Evolutionary conservation across 78 protist species (phyloP), one percentile per base, ranked within the genome.

Genomic region (Mastigamoeba balamuthi): DNA sequence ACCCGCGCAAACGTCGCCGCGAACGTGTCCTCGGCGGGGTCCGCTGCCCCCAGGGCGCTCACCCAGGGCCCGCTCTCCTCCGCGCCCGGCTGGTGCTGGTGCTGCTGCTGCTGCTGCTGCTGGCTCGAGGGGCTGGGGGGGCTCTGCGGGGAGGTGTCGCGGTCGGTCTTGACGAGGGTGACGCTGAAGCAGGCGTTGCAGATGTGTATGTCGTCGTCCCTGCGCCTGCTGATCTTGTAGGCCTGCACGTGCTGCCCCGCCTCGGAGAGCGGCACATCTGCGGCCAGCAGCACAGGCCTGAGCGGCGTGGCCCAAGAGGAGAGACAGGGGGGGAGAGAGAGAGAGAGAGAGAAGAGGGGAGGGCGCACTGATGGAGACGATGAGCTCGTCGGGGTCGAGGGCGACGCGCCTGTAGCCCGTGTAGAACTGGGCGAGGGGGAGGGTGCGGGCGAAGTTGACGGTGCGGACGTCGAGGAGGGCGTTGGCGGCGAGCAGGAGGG

Each of bases 131-230:
- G n/a, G n/a, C n/a, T n/a, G n/a, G n/a, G n/a, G n/a, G n/a, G n/a
- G n/a, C n/a, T n/a, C n/a, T n/a, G n/a, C n/a, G n/a, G n/a, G n/a
- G n/a, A n/a, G n/a, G n/a, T n/a, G n/a, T n/a, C n/a, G n/a, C n/a
- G n/a, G n/a, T n/a, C n/a, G n/a, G n/a, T n/a, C n/a, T n/a, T n/a
- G n/a, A n/a, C n/a, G n/a, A 91, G 58, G 0, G n/a, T 27, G 17
- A 85, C 87, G 76, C 93, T 79, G 70, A 92, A 38, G 38, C 80
- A 80, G 29, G 88, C 74, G 28, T 80, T 84, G 10, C 91, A 94
- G 38, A 93, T 90, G 35, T 95, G 93, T 67, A 93, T 93, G 76
- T 92, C 97, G 80, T 93, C 97, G 17, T 92, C 94, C 37, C 86
- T 65, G 10, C 96, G 69, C 40, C 92, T 42, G 0, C 88, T 72